Evolutionary conservation across 2,329 filamentous ascomycete species (phyloP).

Genomic region (Monosporascus sp.): DNA sequence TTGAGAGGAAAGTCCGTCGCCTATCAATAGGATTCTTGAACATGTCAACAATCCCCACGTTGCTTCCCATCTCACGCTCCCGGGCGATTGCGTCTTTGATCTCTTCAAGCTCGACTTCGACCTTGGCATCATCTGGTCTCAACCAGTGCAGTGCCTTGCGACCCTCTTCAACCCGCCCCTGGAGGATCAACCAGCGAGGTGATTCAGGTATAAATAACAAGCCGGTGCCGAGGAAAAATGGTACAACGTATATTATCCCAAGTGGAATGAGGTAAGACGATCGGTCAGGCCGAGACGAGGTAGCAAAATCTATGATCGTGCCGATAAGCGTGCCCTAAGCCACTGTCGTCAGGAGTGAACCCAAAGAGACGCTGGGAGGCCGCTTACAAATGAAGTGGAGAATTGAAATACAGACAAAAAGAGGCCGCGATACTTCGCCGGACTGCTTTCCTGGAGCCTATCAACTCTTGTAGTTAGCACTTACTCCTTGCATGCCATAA

Average conservation of each 20-base stretch:
- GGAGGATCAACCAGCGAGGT: conserved; percentile 26
- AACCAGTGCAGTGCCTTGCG: conserved; percentile 32
- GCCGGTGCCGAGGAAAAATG: conserved; percentile 20
- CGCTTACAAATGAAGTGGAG: conserved; percentile 38
- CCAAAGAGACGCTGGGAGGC: not conserved
- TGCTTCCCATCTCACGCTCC: conserved; percentile 29
- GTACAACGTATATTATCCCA: conserved; percentile 26
- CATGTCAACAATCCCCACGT: conserved; percentile 36
- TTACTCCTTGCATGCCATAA: not conserved
- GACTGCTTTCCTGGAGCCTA: conserved; percentile 39
- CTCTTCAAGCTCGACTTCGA: conserved; percentile 28
- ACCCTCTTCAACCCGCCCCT: conserved; percentile 24
- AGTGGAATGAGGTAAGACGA: conserved; percentile 27
- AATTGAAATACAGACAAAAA: conserved; percentile 44
- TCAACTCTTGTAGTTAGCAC: not conserved
- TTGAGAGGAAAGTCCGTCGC: conserved; percentile 35
- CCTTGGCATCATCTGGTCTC: conserved; percentile 24
- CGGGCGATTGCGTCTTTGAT: conserved; percentile 30
- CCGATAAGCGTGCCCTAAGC: conserved; percentile 37
- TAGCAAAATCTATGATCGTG: conserved; percentile 35
- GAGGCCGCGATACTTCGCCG: conserved; percentile 44
- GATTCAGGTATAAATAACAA: conserved; percentile 29
- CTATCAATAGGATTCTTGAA: conserved; percentile 40
- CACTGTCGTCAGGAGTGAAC: conserved; percentile 10
- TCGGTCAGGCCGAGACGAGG: conserved; percentile 24